Percentiles rank a stretch among this genome's conserved stretches.
These are phyloP conservation scores for Leptographium procerum DNA, from an alignment of 2,329 filamentous ascomycete genomes.

Conservation along the genomic window DNA sequence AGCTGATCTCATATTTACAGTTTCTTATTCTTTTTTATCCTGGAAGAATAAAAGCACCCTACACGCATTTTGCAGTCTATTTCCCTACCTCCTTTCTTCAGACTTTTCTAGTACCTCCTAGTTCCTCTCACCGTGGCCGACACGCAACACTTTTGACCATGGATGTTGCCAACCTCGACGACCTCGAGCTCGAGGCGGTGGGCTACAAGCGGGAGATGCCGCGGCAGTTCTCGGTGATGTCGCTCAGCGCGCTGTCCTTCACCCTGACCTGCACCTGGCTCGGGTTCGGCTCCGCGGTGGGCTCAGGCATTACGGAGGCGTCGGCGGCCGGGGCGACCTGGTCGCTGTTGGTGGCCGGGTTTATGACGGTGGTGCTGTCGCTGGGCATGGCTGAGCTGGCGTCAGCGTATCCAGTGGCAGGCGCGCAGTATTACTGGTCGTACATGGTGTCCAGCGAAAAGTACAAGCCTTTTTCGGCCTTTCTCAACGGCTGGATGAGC, in stretches of 20 bases:
- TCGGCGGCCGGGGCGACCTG: constrained; percentile 17
- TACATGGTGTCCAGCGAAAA: constrained; percentile 12
- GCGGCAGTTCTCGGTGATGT: constrained; percentile 18
- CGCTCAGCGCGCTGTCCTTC: constrained; percentile 18
- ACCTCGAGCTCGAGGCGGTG: constrained; percentile 20
- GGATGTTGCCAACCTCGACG: constrained; percentile 11
- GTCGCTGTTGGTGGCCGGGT: constrained; percentile 16
- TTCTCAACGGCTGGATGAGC: constrained; percentile 11
- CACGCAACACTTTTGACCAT: too few species aligned
- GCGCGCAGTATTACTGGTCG: constrained; percentile 32
- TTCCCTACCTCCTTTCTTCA: too few species aligned
- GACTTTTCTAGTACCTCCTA: too few species aligned
- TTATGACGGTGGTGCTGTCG: constrained; percentile 18
- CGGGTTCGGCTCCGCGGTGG: constrained; percentile 18
- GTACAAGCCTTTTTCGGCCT: constrained; percentile 16
- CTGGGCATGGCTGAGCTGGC: constrained; percentile 15
- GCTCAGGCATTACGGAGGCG: constrained; percentile 17
- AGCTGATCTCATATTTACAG: too few species aligned
- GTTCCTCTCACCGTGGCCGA: too few species aligned
- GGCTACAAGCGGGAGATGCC: constrained; percentile 21
- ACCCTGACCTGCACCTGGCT: constrained; percentile 21
- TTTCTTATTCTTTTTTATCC: neutral
- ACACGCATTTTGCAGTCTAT: too few species aligned
- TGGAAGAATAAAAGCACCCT: too few species aligned
- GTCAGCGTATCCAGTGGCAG: constrained; percentile 22